Evolutionary conservation across 805 yeast genomes (phyloP).

Genomic region (Suhomyces faveliae): DNA sequence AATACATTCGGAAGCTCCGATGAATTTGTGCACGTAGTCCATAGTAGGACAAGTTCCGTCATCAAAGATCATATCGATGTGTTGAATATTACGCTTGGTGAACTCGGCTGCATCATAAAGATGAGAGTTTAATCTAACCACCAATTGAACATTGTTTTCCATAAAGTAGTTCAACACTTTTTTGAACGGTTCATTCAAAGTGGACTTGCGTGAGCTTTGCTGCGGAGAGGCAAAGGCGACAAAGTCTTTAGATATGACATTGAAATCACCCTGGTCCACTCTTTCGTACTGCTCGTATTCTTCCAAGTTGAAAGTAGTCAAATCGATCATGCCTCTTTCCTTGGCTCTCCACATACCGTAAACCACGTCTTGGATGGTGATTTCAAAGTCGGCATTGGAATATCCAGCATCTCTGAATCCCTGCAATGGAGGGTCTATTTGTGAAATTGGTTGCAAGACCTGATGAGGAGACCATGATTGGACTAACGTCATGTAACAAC

Average conservation of each 20-base stretch:
- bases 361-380: conserved; percentile 91
- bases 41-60: conserved; percentile 98
- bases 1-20: conserved; percentile 92
- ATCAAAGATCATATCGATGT: conserved; percentile 93
- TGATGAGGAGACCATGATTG: conserved; percentile 99
- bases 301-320: conserved; percentile 83
- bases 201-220: conserved; percentile 49
- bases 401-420: conserved; percentile 97
- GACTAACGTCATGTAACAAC: conserved; percentile 91
- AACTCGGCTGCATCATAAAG: conserved; percentile 84
- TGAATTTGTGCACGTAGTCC: conserved; percentile 86
- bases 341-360: conserved; percentile 98
- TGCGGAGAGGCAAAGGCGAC: conserved; percentile 98
- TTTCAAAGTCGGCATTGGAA: conserved; percentile 89
- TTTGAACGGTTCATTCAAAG: conserved; percentile 71
- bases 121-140: conserved; percentile 89
- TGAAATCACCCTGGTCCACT: conserved; percentile 96
- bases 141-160: conserved; percentile 74
- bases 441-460: conserved; percentile 91
- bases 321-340: conserved; percentile 82
- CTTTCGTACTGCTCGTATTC: conserved; percentile 93
- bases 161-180: conserved; percentile 79
- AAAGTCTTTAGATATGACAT: conserved; percentile 86
- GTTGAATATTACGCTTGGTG: conserved; percentile 78
- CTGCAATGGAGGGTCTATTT: conserved; percentile 89